Evolutionary conservation across 2,329 filamentous ascomycete genomes (phyloP).

Genomic region (Colletotrichum sp.): DNA sequence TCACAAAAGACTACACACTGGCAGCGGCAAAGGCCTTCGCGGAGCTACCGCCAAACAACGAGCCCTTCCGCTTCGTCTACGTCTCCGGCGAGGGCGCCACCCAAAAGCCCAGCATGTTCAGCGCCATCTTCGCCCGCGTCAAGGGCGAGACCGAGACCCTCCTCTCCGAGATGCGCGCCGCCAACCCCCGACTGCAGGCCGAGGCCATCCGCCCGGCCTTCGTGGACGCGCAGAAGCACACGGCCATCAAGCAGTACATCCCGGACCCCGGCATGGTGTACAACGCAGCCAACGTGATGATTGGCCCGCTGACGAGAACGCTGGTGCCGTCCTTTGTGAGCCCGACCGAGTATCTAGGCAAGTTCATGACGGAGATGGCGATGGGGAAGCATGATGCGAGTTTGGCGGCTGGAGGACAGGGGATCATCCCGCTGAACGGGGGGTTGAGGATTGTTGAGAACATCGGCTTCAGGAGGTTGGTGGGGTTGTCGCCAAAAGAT

Average conservation of each 20-base stretch:
- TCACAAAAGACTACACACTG: slow-evolving; percentile 71
- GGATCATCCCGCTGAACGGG: slow-evolving; percentile 36
- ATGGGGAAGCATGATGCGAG: slow-evolving; percentile 41
- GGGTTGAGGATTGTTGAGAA: slow-evolving; percentile 41
- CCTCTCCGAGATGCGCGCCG: slow-evolving; percentile 57
- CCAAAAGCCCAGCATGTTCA: slow-evolving; percentile 58
- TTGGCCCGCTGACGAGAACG: slow-evolving; percentile 31
- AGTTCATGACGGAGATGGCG: slow-evolving; percentile 49
- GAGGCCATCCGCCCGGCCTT: slow-evolving; percentile 63
- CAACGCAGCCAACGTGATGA: neutral
- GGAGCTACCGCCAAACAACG: slow-evolving; percentile 42
- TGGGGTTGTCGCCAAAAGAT: slow-evolving; percentile 25
- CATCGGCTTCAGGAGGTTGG: slow-evolving; percentile 35
- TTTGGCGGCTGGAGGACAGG: slow-evolving; percentile 28
- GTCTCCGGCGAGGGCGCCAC: slow-evolving; percentile 71
- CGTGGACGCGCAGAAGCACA: slow-evolving; percentile 57
- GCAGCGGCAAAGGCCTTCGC: slow-evolving; percentile 67
- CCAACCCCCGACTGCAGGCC: slow-evolving; percentile 52
- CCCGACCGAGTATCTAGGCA: slow-evolving; percentile 49
- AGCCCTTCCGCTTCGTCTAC: slow-evolving; percentile 73
- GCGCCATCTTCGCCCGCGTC: slow-evolving; percentile 63
- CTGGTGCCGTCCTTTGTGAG: slow-evolving; percentile 32
- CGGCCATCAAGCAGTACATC: slow-evolving; percentile 45
- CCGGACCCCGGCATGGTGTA: slow-evolving; percentile 31
- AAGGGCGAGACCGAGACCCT: slow-evolving; percentile 71